A percentile compares a stretch with the other conserved stretches of the same genome.
Conservation (phyloP, 345 rosid species). For the Arabis hirsuta region DNA sequence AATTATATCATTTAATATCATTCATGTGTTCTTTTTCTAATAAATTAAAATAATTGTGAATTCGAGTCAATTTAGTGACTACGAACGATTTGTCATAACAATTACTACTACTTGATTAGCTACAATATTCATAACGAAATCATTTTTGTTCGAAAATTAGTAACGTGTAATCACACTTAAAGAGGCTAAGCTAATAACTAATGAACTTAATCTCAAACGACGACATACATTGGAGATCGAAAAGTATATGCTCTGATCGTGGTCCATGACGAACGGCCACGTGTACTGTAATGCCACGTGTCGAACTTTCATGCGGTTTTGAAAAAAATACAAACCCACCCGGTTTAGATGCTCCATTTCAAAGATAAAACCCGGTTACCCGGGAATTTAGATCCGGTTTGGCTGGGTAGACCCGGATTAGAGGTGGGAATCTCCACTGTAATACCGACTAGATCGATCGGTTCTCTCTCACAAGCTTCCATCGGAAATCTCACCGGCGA, state of each 20-base stretch:
- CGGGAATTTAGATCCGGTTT: constrained; percentile 38
- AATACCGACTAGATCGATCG: constrained; percentile 33
- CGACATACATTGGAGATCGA: background rate
- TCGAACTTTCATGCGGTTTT: constrained; percentile 10
- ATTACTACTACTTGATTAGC: background rate
- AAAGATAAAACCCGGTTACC: constrained; percentile 44
- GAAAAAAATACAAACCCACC: constrained; percentile 18
- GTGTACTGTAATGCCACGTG: background rate
- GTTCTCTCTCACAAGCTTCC: constrained; percentile 42
- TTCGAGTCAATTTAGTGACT: constrained; percentile 19
- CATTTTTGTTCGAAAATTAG: background rate
- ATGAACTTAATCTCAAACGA: constrained; percentile 9
- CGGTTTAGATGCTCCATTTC: constrained; percentile 37
- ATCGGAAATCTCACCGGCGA: constrained; percentile 32
- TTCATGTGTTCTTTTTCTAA: constrained; percentile 26
- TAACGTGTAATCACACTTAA: too few relatives aligned
- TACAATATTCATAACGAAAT: background rate
- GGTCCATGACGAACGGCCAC: constrained; percentile 21
- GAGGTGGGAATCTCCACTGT: constrained; percentile 43
- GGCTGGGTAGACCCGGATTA: constrained; percentile 20
- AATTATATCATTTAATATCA: constrained; percentile 10
- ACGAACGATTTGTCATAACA: constrained; percentile 4
- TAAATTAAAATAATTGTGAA: constrained; percentile 23
- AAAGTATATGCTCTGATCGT: background rate
- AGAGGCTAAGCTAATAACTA: background rate